Base-by-base conservation (phyloP, 768 basidiomycete species). In the Amanita subjunquillea region DNA sequence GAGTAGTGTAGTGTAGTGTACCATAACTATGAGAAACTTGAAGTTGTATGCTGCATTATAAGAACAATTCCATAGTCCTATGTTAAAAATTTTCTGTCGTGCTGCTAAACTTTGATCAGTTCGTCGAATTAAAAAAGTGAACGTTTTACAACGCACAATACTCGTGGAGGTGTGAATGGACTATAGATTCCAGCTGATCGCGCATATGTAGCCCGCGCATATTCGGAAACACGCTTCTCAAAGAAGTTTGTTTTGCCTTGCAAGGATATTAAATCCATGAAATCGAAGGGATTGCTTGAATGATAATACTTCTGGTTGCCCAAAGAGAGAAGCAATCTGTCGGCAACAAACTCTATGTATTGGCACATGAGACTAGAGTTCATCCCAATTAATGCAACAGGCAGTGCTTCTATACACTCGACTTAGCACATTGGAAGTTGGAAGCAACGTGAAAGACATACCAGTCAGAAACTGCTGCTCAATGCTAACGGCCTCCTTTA, bases 211-310 rank as follows among this genome's bases (percentile, higher is more conserved):
- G 83, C 83, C 58, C 77, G 82, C 10, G 78, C 72, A 57, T 85
- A 85, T 27, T 85, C 83, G 6, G 86, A 88, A 4, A 93, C 92
- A 3, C 91, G 76, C 67, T 87, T 91, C 69, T 96, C 90, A 63
- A 91, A 92, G 66, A 92, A 93, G 70, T 92, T 91, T 36, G 90
- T 89, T 74, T 94, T 94, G 55, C 91, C 91, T 67, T 89, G 85
- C 10, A 92, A 70, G 12, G 88, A 91, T 46, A 91, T 91, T 76
- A 89, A 79, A 60, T 90, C 88, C 87, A 90, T 90, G 60, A 89
- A 89, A 63, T 90, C 84, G 62, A 85, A 83, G 4, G 90, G 91
- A 63, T 92, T 92, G n/a, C 76, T 69, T 1, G 72, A 68, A 54
- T 80, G 73, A 71, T 88, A 92, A 46, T 79, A 61, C 62, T 91